phyloP scores from a whole-genome alignment of 108 stramenopile species.

The Cyclotella cryptica region DNA sequence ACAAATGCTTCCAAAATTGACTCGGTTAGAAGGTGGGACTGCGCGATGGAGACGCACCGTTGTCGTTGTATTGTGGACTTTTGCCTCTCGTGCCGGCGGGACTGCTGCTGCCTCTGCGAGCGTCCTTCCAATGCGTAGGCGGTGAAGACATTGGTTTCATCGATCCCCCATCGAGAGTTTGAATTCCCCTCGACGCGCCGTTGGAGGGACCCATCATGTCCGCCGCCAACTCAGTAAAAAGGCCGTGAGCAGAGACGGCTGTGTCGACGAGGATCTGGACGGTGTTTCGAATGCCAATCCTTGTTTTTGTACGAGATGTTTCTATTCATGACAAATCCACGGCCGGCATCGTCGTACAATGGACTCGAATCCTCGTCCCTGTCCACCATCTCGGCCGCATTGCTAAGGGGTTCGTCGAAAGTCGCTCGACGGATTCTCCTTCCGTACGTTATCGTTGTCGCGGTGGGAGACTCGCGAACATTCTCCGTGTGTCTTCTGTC shows the following conservation, averaged over 20 bases:
- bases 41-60: not conserved
- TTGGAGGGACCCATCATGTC: slow-evolving; percentile 11
- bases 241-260: slow-evolving; percentile 11
- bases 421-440: not conserved
- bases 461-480: slow-evolving; percentile 1
- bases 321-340: too few relatives aligned
- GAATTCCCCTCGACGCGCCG: slow-evolving; percentile 34
- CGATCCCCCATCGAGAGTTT: slow-evolving; percentile 25
- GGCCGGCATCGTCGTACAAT: too few relatives aligned
- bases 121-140: not conserved
- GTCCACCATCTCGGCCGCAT: not conserved
- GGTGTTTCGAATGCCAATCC: not conserved
- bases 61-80: not conserved
- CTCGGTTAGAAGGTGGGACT: slow-evolving; percentile 9
- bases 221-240: slow-evolving; percentile 24
- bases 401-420: not conserved
- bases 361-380: too few relatives aligned
- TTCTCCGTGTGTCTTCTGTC: not conserved
- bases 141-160: not conserved
- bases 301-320: too few relatives aligned
- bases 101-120: too few relatives aligned
- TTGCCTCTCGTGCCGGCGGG: not conserved
- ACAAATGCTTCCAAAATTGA: slow-evolving; percentile 12
- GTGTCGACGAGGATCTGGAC: not conserved
- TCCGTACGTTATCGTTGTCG: not conserved